Base-by-base conservation (phyloP, 306 rosid genomes). In the Trichosanthes truncata region DNA sequence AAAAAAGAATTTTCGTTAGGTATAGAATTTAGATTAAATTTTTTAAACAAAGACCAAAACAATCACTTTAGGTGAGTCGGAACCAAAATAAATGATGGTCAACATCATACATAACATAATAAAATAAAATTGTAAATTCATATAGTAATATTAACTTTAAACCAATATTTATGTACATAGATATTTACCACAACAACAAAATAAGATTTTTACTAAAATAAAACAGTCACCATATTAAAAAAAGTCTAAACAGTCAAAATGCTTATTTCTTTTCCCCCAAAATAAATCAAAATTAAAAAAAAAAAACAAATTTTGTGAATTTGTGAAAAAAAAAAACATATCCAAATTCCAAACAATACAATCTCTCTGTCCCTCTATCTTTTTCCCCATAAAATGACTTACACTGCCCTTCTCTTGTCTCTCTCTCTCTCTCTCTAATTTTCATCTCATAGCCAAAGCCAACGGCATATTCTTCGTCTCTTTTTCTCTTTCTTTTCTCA, bases 401-500 rank as follows among this genome's bases (percentile, higher is more conserved):
- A 43, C 56, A 49, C 45, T 74, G 60, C 78, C 78, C 78, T 49
- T 73, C 78, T 20, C 78, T 74, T 2, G 18, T 74, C 43, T 29
- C 72, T 65, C 45, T 65, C 23, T 61, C 38, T 59, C 40, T 74
- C 78, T 74, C 78, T 74, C 59, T 25, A 49, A 29, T 26, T 45
- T 69, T 46, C 77, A 48, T 72, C 38, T 35, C 60, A 15, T 29
- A 48, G 43, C 76, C 56, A 45, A 45, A 43, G 21, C 78, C 78
- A 74, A 74, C 78, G 78, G 78, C 78, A 29, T 25, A 46, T 49
- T 74, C n/a, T 71, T 69, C 55, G 1, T 48, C 61, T 49, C 29
- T 29, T 17, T 67, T 40, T 67, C 46, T 68, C 75, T 11, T 18
- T 57, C 69, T 14, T 12, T 26, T 26, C 17, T 31, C 14, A 12